A percentile compares a stretch with the other conserved stretches of the same genome.
These are phyloP conservation scores for Telopea speciosissima DNA, from an alignment of 177 flowering plant genomes.

Conservation along the genomic window DNA sequence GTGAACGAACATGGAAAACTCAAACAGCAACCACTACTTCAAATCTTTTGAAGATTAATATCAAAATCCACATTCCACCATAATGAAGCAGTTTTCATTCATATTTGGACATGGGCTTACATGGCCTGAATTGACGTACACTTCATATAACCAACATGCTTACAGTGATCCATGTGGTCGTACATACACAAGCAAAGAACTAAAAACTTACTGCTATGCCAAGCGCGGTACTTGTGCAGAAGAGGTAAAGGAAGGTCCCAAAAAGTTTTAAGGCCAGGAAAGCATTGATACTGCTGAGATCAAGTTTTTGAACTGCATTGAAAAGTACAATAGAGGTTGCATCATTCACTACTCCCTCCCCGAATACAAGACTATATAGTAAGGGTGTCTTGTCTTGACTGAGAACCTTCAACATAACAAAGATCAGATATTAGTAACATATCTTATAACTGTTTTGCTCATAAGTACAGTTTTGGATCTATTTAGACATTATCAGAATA, in stretches of 20 bases:
- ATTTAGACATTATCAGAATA: neutral
- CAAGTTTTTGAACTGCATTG: conserved; percentile 54
- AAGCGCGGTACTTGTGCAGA: conserved; percentile 61
- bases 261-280: conserved; percentile 39
- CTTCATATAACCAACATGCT: neutral
- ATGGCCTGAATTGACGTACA: neutral
- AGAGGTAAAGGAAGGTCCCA: conserved; percentile 63
- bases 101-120: too few species aligned
- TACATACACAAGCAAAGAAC: conserved; percentile 2
- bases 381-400: conserved; percentile 74
- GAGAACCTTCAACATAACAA: conserved; percentile 43
- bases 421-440: conserved; percentile 1
- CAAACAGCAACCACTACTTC: neutral
- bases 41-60: neutral
- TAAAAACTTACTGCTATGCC: conserved; percentile 51
- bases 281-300: conserved; percentile 34
- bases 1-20: neutral
- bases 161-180: neutral
- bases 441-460: neutral
- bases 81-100: neutral
- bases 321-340: conserved; percentile 75
- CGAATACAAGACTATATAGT: conserved; percentile 71
- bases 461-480: neutral
- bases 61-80: neutral
- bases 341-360: conserved; percentile 81